Evolutionary conservation across 163 green algal genomes (phyloP).

Genomic region (Chloromonas sp.): DNA sequence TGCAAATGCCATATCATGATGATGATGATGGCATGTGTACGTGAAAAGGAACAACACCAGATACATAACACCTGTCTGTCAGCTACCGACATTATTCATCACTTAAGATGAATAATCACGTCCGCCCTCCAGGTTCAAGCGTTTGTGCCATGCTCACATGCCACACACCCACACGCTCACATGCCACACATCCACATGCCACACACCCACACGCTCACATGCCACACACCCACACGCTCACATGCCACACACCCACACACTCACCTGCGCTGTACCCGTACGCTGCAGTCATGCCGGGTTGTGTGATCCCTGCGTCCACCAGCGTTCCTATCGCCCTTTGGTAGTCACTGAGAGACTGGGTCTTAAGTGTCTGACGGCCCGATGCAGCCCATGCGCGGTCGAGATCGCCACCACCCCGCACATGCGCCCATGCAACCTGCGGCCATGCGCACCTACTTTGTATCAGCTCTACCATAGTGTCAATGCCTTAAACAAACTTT

Average conservation of each 20-base stretch:
- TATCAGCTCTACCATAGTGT: no score
- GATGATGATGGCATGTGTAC: neutral
- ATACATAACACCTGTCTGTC: no score
- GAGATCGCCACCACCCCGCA: conserved; percentile 36
- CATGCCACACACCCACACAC: neutral
- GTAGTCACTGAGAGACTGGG: conserved; percentile 44
- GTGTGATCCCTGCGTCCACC: conserved; percentile 26
- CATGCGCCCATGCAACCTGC: conserved; percentile 26
- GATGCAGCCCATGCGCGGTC: conserved; percentile 40
- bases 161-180: neutral
- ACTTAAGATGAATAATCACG: no score
- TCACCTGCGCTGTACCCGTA: conserved; percentile 52
- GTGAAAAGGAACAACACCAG: no score
- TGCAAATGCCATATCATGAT: neutral
- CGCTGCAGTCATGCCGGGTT: conserved; percentile 32
- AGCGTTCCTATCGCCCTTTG: conserved; percentile 44
- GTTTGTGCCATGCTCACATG: neutral
- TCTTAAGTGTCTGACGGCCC: conserved; percentile 31
- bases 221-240: neutral
- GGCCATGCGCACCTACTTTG: neutral
- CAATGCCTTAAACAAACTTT: no score
- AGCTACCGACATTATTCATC: no score
- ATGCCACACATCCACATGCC: neutral
- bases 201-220: neutral
- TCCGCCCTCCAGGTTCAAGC: no score